Evolutionary conservation across 495 filamentous ascomycete genomes (phyloP).

Genomic region (Endocarpon pusillum): DNA sequence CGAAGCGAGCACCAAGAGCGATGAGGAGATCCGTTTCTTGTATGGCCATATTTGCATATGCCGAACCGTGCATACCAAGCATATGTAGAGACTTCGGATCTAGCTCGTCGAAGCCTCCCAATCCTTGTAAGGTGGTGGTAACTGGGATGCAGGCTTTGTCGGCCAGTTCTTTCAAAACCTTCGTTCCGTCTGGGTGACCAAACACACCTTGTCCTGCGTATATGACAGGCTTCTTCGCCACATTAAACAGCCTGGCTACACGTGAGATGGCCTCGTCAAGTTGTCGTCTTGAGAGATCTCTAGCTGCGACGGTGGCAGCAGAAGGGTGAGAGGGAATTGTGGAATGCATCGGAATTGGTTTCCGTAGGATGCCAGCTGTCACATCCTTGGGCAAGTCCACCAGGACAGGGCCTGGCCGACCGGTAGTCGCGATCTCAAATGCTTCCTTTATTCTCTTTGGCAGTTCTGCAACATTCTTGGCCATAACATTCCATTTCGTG

Average conservation of each 20-base stretch:
- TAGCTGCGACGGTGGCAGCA: constrained; percentile 34
- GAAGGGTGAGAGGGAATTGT: constrained; percentile 38
- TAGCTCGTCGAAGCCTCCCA: constrained; percentile 44
- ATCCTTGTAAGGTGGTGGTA: constrained; percentile 46
- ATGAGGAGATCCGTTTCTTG: constrained; percentile 48
- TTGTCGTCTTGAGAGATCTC: constrained; percentile 27
- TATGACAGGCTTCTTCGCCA: constrained; percentile 40
- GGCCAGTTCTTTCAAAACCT: constrained; percentile 35
- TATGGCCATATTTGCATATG: constrained; percentile 47
- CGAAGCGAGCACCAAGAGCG: constrained; percentile 42
- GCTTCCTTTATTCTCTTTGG: constrained; percentile 43
- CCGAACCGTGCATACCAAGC: constrained; percentile 48
- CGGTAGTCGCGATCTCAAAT: constrained; percentile 43
- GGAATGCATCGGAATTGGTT: constrained; percentile 36
- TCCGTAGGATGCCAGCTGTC: constrained; percentile 30
- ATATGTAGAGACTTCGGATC: constrained; percentile 42
- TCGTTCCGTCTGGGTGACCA: constrained; percentile 30
- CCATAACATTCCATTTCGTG: constrained; percentile 51
- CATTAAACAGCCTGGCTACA: constrained; percentile 39
- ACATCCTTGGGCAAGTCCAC: constrained; percentile 47
- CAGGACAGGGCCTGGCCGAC: constrained; percentile 42
- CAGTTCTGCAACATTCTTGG: constrained; percentile 40
- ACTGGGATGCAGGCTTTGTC: constrained; percentile 44
- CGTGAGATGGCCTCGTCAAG: constrained; percentile 32
- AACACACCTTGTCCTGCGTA: constrained; percentile 44